These are phyloP conservation scores for Pseudocercospora cruenta DNA, from an alignment of 2,329 filamentous ascomycete species.

Conservation along the genomic window DNA sequence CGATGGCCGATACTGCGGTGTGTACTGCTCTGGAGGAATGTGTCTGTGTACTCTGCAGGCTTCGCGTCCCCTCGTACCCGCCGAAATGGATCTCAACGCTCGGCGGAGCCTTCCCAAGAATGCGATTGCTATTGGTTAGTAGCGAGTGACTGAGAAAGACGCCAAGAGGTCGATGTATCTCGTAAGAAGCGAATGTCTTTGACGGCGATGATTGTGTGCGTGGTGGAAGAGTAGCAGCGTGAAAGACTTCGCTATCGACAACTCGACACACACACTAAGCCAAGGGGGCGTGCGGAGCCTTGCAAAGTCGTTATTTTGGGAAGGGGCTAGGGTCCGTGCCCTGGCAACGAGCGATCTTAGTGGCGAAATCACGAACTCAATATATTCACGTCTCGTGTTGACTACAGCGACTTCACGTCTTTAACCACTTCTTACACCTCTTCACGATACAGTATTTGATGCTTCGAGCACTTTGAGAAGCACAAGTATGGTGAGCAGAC, in stretches of 20 bases:
- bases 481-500: background rate
- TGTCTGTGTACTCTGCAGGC: slow-evolving; percentile 20
- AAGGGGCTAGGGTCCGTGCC: background rate
- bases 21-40: slow-evolving; percentile 11
- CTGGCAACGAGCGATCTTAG: background rate
- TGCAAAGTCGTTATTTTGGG: background rate
- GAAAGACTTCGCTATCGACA: background rate
- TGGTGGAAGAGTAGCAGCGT: background rate
- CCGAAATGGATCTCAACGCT: slow-evolving; percentile 20
- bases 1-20: slow-evolving; percentile 13
- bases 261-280: background rate
- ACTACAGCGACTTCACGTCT: background rate
- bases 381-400: background rate
- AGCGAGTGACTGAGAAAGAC: slow-evolving; percentile 12
- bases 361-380: background rate
- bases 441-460: background rate
- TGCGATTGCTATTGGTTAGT: slow-evolving; percentile 4
- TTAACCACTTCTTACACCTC: background rate
- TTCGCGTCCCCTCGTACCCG: slow-evolving; percentile 25
- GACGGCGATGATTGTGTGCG: background rate
- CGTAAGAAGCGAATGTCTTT: slow-evolving; percentile 8
- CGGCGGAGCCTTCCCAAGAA: slow-evolving; percentile 9
- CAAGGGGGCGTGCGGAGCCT: background rate
- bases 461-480: too few species aligned
- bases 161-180: background rate